Conservation (phyloP, 2,329 filamentous ascomycete species). For the Xylaria polymorpha region DNA sequence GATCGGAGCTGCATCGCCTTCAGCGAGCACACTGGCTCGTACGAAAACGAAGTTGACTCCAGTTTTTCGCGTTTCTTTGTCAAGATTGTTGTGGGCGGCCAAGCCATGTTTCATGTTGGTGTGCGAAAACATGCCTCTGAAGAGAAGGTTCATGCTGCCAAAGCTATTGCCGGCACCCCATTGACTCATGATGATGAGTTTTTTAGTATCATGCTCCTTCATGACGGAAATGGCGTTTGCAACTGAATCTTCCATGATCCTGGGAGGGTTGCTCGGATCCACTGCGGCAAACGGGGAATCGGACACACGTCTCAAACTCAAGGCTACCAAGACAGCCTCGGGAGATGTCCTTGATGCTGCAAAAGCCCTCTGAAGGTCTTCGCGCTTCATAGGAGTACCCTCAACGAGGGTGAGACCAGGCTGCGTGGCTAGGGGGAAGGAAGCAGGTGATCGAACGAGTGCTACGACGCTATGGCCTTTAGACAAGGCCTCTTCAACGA, state of each 20-base stretch:
- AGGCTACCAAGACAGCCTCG: slow-evolving; percentile 60
- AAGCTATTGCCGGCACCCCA: slow-evolving; percentile 62
- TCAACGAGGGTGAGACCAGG: slow-evolving; percentile 53
- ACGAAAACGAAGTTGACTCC: slow-evolving; percentile 57
- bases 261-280: slow-evolving; percentile 54
- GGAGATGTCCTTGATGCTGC: slow-evolving; percentile 38
- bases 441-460: slow-evolving; percentile 57
- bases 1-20: slow-evolving; percentile 52
- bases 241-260: slow-evolving; percentile 60
- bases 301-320: slow-evolving; percentile 58
- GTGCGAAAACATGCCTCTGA: slow-evolving; percentile 58
- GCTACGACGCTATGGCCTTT: slow-evolving; percentile 58
- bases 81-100: slow-evolving; percentile 61
- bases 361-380: slow-evolving; percentile 54
- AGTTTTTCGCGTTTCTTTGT: slow-evolving; percentile 52
- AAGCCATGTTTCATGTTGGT: slow-evolving; percentile 60
- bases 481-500: slow-evolving; percentile 55
- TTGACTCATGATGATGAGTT: slow-evolving; percentile 62
- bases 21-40: slow-evolving; percentile 57
- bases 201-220: slow-evolving; percentile 52
- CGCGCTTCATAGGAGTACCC: slow-evolving; percentile 52
- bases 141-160: slow-evolving; percentile 53
- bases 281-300: slow-evolving; percentile 60
- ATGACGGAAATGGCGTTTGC: slow-evolving; percentile 53
- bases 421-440: slow-evolving; percentile 38